Base-by-base conservation (phyloP, 192 early-diverging fungal species). In the Backusella parvicylindrica region DNA sequence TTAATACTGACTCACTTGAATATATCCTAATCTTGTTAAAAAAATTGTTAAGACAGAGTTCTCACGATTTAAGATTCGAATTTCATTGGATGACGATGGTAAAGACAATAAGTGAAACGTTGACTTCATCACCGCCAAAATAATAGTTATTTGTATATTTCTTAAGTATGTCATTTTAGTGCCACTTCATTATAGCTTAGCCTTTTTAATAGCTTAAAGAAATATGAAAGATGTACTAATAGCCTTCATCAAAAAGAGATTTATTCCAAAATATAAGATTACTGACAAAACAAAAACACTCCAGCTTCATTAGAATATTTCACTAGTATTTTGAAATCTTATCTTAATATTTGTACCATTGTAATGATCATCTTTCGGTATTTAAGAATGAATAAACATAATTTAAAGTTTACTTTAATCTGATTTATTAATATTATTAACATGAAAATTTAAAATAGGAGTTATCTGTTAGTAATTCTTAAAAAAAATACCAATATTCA, bases 101-200 rank as follows among this genome's bases (percentile, higher is more conserved):
- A 23, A 60, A 26, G 23, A 60, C 26, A 26, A 12, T 28, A 60
- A 28, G 53, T 60, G 53, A 60, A 60, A 60, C 53, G 53, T 60
- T 60, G n/a, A 60, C 53, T 60, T 13, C 23, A 60, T 26, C 53
- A 60, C 26, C 53, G 26, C 53, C 26, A 28, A 60, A 60, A 60
- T 60, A 60, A 60, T 60, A 60, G 53, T 60, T 12, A 26, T 28
- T 60, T 60, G 53, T 60, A 60, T 60, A 60, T 60, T 60, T 60
- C n/a, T 60, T 60, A 23, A 26, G 8, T 60, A 60, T 60, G 53
- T 28, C 8, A 60, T 66, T 66, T 66, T 66, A 33, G 64, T 66
- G 16, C 64, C 30, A 18, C 64, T 33, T 6, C 7, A 18, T 66
- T 33, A 26, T 64, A 18, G 64, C 18, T 35, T 66, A 31, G 3